Conservation (phyloP, 257 asterid species). For the Apocynum venetum region DNA sequence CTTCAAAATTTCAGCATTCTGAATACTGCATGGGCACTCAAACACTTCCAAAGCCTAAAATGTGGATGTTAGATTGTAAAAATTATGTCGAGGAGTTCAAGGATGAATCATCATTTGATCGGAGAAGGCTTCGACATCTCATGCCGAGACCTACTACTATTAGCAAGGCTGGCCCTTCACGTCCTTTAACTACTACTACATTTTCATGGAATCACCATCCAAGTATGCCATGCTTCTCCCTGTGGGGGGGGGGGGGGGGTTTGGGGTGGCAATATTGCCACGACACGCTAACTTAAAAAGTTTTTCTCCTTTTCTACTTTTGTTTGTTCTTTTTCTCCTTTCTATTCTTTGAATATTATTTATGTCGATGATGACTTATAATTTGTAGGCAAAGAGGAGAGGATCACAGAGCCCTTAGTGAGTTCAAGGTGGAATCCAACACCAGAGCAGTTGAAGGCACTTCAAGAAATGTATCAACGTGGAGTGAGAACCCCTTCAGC, state of each 20-base stretch:
- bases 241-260: no score
- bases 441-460: constrained; percentile 66
- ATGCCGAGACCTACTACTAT: constrained; percentile 18
- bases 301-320: not conserved
- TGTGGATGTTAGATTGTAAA: constrained; percentile 13
- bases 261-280: no score
- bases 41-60: not conserved
- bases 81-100: constrained; percentile 4
- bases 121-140: constrained; percentile 14
- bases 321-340: not conserved
- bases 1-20: constrained; percentile 6
- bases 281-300: no score
- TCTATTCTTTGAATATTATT: no score
- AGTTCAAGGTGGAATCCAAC: constrained; percentile 83
- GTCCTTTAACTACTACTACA: not conserved
- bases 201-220: constrained; percentile 15
- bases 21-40: not conserved
- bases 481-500: constrained; percentile 74
- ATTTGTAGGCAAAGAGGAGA: constrained; percentile 13
- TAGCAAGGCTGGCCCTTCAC: not conserved
- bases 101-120: not conserved
- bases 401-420: constrained; percentile 11
- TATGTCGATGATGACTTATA: not conserved
- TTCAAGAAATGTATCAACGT: constrained; percentile 65
- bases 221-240: constrained; percentile 5